Conservation (phyloP, 495 filamentous ascomycete species). For the Hapsidospora chrysogenum region DNA sequence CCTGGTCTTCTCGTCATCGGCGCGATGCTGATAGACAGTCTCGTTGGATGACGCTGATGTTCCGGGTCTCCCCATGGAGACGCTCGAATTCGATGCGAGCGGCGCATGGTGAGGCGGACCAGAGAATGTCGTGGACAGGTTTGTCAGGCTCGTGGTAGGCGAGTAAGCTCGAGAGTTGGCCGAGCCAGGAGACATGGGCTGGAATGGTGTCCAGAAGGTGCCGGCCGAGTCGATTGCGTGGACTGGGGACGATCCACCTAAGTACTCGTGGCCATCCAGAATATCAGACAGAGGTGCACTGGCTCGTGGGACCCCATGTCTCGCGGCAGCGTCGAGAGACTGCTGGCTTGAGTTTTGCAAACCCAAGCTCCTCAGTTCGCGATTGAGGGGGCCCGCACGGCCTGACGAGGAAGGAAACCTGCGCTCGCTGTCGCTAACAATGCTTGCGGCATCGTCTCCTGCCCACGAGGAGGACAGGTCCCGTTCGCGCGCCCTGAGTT, state of each 20-base stretch:
- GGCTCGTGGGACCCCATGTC: conserved; percentile 38
- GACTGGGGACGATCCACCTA: conserved; percentile 48
- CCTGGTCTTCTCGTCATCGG: conserved; percentile 33
- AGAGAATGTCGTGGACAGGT: conserved; percentile 27
- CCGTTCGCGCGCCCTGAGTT: conserved; percentile 28
- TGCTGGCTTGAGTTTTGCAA: conserved; percentile 41
- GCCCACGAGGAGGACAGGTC: conserved; percentile 21
- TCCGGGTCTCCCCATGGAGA: conserved; percentile 26
- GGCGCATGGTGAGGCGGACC: conserved; percentile 19
- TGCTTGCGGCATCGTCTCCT: conserved; percentile 34
- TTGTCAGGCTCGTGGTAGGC: conserved; percentile 35
- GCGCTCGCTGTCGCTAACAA: conserved; percentile 32
- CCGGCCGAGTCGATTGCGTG: conserved; percentile 61
- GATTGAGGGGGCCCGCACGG: conserved; percentile 4
- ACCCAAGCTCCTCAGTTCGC: conserved; percentile 36
- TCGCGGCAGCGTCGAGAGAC: conserved; percentile 46
- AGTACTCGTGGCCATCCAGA: conserved; percentile 54
- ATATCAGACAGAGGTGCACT: conserved; percentile 42
- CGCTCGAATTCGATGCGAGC: conserved; percentile 21
- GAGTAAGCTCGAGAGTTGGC: conserved; percentile 38
- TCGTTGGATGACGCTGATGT: conserved; percentile 42
- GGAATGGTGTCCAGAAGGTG: conserved; percentile 80
- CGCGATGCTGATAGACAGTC: conserved; percentile 36
- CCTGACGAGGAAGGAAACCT: conserved; percentile 13
- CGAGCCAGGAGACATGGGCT: conserved; percentile 41